Percentiles rank a stretch among this genome's conserved stretches.
phyloP scores from a whole-genome alignment of 257 asterid genomes.

The Solanum arcanum region DNA sequence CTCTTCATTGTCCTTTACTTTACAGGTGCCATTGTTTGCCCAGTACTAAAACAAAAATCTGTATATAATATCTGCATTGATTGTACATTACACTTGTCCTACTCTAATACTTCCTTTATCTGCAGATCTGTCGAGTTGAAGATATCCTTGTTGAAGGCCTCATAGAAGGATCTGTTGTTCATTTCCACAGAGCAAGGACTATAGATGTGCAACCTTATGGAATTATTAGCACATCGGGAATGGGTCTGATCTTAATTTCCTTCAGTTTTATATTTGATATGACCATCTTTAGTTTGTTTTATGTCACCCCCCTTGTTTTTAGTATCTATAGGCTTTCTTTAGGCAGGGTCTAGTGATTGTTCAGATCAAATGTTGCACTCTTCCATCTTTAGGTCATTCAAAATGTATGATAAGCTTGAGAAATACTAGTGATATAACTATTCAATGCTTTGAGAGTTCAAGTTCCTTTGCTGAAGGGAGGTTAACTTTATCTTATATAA shows the following conservation, averaged over 20 bases:
- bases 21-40: conserved; percentile 53
- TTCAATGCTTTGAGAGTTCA: neutral
- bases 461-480: neutral
- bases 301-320: neutral
- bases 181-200: conserved; percentile 93
- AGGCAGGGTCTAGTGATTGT: neutral
- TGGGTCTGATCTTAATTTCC: conserved; percentile 49
- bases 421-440: neutral
- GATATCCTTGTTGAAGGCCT: conserved; percentile 92
- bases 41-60: neutral
- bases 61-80: neutral
- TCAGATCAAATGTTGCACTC: neutral
- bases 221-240: conserved; percentile 80
- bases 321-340: neutral
- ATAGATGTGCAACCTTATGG: conserved; percentile 65
- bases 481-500: neutral
- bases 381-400: neutral
- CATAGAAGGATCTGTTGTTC: conserved; percentile 94
- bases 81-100: neutral
- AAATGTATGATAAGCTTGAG: neutral
- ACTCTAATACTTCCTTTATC: neutral
- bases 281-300: neutral
- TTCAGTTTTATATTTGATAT: neutral
- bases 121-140: conserved; percentile 96
- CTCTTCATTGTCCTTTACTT: conserved; percentile 91